Evolutionary conservation across 495 filamentous ascomycete genomes (phyloP).

Genomic region (Thermothielavioides terrestris): DNA sequence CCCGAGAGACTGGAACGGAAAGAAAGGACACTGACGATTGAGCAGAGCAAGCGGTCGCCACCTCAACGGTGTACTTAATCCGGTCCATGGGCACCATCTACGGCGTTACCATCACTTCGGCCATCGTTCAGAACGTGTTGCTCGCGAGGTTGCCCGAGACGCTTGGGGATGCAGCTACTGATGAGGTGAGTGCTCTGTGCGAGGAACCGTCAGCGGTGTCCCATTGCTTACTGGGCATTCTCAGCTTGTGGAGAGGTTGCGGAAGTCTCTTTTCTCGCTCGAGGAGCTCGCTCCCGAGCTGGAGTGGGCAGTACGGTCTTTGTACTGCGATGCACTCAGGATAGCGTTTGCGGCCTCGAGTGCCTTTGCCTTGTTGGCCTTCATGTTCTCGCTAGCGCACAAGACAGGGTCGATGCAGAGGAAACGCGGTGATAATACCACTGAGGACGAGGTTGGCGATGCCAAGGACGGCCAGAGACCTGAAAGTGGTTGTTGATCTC

Average conservation of each 20-base stretch:
- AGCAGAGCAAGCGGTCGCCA: slow-evolving; percentile 55
- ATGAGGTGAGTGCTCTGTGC: slow-evolving; percentile 22
- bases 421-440: background rate
- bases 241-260: slow-evolving; percentile 44
- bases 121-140: slow-evolving; percentile 56
- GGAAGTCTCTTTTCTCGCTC: slow-evolving; percentile 47
- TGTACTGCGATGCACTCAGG: slow-evolving; percentile 44
- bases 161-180: slow-evolving; percentile 35
- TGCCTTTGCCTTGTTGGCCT: slow-evolving; percentile 30
- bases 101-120: slow-evolving; percentile 53
- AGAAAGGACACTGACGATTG: too few relatives aligned
- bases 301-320: slow-evolving; percentile 39
- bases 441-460: background rate
- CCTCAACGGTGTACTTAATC: slow-evolving; percentile 56
- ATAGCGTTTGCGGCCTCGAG: slow-evolving; percentile 44
- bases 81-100: slow-evolving; percentile 57
- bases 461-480: background rate
- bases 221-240: background rate
- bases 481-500: background rate
- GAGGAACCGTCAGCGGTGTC: too few relatives aligned
- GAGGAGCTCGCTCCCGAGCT: slow-evolving; percentile 37
- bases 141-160: slow-evolving; percentile 42
- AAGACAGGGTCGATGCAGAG: slow-evolving; percentile 20
- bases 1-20: too few relatives aligned
- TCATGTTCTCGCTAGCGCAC: slow-evolving; percentile 24